Evolutionary conservation across 768 basidiomycete genomes (phyloP).

Genomic region (Termitomyces titanicus): DNA sequence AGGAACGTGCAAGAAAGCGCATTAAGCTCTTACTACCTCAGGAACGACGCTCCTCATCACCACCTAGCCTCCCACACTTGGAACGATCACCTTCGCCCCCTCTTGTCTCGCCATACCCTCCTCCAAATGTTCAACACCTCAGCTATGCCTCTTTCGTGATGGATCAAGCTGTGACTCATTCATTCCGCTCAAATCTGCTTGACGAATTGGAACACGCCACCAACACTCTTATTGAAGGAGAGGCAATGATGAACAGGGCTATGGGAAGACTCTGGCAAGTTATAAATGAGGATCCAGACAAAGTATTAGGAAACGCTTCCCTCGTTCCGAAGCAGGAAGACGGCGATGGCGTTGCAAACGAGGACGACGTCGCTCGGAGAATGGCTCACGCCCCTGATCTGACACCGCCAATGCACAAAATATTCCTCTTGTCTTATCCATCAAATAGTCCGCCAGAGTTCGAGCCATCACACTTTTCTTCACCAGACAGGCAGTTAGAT

Average conservation of each 20-base stretch:
- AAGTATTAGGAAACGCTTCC: conserved; percentile 29
- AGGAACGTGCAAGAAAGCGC: conserved; percentile 81
- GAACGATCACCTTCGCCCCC: conserved; percentile 76
- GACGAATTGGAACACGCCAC: conserved; percentile 82
- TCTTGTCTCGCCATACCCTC: conserved; percentile 69
- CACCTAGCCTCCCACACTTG: conserved; percentile 71
- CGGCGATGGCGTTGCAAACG: conserved; percentile 52
- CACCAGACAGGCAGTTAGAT: conserved; percentile 63
- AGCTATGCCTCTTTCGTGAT: conserved; percentile 83
- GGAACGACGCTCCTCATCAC: conserved; percentile 64
- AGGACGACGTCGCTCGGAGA: conserved; percentile 36
- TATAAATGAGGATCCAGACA: conserved; percentile 66
- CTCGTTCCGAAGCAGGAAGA: conserved; percentile 68
- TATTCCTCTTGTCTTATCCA: conserved; percentile 54
- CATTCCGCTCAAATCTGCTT: conserved; percentile 74
- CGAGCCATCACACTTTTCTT: conserved; percentile 62
- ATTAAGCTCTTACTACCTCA: conserved; percentile 64
- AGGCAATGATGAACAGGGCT: conserved; percentile 67
- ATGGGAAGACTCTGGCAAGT: conserved; percentile 81
- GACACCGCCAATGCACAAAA: conserved; percentile 59
- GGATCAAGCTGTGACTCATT: conserved; percentile 80
- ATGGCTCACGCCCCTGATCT: conserved; percentile 64
- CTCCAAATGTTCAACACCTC: conserved; percentile 63
- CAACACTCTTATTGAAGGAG: conserved; percentile 81
- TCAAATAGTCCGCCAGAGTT: conserved; percentile 38